Conservation (phyloP, 1,284 basidiomycete species). For the Heliocybe sulcata region DNA sequence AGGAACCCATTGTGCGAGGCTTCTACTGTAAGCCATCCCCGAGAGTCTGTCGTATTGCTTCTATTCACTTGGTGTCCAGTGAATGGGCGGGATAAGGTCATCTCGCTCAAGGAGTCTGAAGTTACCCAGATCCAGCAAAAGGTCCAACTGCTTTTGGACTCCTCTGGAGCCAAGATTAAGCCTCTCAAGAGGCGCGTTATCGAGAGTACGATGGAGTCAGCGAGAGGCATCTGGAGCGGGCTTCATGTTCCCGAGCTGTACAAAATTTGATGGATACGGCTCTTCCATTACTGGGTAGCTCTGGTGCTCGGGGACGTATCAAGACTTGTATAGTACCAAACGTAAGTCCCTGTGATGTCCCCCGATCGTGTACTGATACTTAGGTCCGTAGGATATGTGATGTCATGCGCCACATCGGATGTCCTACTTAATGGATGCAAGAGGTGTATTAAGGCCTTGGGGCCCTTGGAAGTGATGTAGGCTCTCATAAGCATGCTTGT, state of each 20-base stretch:
- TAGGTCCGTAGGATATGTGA: too few relatives aligned
- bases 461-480: too few relatives aligned
- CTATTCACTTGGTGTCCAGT: conserved; percentile 35
- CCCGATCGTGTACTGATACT: too few relatives aligned
- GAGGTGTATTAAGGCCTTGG: too few relatives aligned
- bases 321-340: neutral
- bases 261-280: conserved; percentile 27
- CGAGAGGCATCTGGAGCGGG: conserved; percentile 83
- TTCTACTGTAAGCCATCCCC: conserved; percentile 53
- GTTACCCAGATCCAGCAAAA: conserved; percentile 68
- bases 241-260: conserved; percentile 56
- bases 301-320: neutral
- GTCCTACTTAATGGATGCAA: too few relatives aligned
- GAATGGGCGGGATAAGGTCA: conserved; percentile 76
- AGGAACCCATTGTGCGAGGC: conserved; percentile 69
- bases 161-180: conserved; percentile 79
- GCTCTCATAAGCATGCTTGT: too few relatives aligned
- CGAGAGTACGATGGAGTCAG: conserved; percentile 70
- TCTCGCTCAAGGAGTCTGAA: conserved; percentile 65
- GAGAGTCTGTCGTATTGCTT: conserved; percentile 7
- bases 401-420: too few relatives aligned
- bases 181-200: conserved; percentile 65
- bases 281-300: neutral
- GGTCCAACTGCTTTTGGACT: conserved; percentile 75
- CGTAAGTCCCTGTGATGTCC: neutral